A percentile compares a stretch with the other conserved stretches of the same genome.
These are phyloP conservation scores for Lactifluus echinatus DNA, from an alignment of 768 basidiomycete species.

Conservation along the genomic window DNA sequence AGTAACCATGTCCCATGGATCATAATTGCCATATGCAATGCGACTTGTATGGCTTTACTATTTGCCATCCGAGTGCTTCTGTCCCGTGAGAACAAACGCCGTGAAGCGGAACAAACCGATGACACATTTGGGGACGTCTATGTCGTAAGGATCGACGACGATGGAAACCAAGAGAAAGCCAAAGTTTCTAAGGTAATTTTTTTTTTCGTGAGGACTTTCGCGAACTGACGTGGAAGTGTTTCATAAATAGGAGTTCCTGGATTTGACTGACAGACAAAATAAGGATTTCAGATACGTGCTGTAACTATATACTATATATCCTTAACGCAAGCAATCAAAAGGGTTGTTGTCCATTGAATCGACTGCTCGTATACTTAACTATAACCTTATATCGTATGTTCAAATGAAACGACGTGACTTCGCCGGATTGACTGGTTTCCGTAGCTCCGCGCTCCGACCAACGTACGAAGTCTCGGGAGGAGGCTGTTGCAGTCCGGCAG, in stretches of 20 bases:
- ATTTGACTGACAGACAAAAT: constrained; percentile 66
- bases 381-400: background rate
- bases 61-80: constrained; percentile 47
- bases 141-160: constrained; percentile 40
- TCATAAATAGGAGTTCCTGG: constrained; percentile 50
- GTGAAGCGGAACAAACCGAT: constrained; percentile 48
- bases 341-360: background rate
- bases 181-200: constrained; percentile 58
- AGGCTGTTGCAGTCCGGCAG: no score
- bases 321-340: no score
- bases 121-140: constrained; percentile 54
- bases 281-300: constrained; percentile 66
- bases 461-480: no score
- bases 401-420: background rate
- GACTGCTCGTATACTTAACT: background rate
- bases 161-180: constrained; percentile 45
- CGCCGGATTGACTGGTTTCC: background rate
- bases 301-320: constrained; percentile 27
- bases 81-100: constrained; percentile 49
- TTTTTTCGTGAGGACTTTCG: background rate
- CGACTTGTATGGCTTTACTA: constrained; percentile 39
- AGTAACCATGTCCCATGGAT: constrained; percentile 74
- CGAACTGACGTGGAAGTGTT: constrained; percentile 2
- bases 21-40: constrained; percentile 60
- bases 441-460: no score